Percentiles rank a stretch among this genome's conserved stretches.
These are phyloP conservation scores for Afroboletus lepidellus DNA, from an alignment of 1,284 basidiomycete species.

Conservation along the genomic window DNA sequence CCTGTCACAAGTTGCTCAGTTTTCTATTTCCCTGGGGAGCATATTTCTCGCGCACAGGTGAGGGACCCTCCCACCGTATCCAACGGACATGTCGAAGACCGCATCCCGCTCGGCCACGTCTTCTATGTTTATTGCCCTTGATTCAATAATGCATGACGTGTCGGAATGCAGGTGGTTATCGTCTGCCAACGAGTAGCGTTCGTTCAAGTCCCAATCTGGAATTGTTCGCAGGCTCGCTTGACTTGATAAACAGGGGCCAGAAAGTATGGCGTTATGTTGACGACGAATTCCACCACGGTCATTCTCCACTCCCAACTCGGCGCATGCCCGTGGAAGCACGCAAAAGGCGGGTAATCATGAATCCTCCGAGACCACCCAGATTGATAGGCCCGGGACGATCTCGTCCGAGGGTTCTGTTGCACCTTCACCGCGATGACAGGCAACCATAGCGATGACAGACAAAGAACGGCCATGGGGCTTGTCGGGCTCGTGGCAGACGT, in stretches of 20 bases:
- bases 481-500: constrained; percentile 27
- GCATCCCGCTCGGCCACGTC: constrained; percentile 26
- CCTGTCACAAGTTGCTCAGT: constrained; percentile 11
- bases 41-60: constrained; percentile 5
- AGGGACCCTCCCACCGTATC: background rate
- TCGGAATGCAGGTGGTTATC: too few relatives aligned
- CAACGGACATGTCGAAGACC: constrained; percentile 23
- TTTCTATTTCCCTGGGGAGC: background rate
- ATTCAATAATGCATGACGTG: too few relatives aligned
- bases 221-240: constrained; percentile 14
- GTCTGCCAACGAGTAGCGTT: too few relatives aligned
- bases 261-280: constrained; percentile 23
- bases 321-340: constrained; percentile 4
- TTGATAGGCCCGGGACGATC: background rate
- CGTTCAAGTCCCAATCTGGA: background rate
- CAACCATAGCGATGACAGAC: background rate
- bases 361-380: background rate
- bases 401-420: background rate
- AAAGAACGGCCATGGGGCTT: background rate
- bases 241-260: background rate
- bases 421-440: constrained; percentile 5
- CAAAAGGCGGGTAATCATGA: constrained; percentile 9
- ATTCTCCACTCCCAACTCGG: background rate
- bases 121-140: background rate
- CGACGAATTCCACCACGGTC: constrained; percentile 19